Base-by-base conservation (phyloP, 1,284 basidiomycete species). In the Irpex sp. region DNA sequence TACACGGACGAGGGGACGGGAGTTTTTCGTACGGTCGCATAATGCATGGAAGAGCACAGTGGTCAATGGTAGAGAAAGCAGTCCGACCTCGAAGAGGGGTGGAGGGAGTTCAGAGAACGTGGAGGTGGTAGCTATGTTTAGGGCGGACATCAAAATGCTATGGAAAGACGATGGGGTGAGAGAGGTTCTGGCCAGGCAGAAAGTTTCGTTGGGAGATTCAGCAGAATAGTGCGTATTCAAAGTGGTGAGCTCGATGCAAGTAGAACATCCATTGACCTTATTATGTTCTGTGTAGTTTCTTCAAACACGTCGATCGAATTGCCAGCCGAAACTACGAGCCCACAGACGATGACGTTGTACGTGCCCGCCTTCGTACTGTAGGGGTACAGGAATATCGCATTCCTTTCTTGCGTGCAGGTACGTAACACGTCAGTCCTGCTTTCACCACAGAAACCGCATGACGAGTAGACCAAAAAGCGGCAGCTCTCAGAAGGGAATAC, bases 331-430 rank as follows among this genome's bases (percentile, higher is more conserved):
- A 75, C 61, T 92, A 90, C 69, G 79, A 84, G 65, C 89, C 90
- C 0, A 85, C 82, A 4, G 90, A 92, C 68, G 81, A 86, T 58
- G 89, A 92, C 69, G 83, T 92, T 49, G 80, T 92, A 54, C 84
- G 89, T 31, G 86, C 89, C 57, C 85, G 90, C 11, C 75, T 92
- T 39, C 73, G 77, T 46, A 79, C 78, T 4, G 63, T 78, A 37
- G 78, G 78, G 55, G 76, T 78, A 17, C 75, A 77, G 61, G 77
- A 79, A 64, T 73, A 78, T 65, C 64, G 65, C 17, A 36, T 63
- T 39, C 59, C 43, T 33, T 51, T 57, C 43, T 17, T 61, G 13
- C 31, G 19, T 57, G 62, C 33, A 17, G 58, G 61, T 62, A 49
- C n/a, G 61, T 43, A 5, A 9, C 17, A n/a, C 17, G 19, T 35